Evolutionary conservation across 2,329 filamentous ascomycete genomes (phyloP).

Genomic region (Aureobasidium pullulans): DNA sequence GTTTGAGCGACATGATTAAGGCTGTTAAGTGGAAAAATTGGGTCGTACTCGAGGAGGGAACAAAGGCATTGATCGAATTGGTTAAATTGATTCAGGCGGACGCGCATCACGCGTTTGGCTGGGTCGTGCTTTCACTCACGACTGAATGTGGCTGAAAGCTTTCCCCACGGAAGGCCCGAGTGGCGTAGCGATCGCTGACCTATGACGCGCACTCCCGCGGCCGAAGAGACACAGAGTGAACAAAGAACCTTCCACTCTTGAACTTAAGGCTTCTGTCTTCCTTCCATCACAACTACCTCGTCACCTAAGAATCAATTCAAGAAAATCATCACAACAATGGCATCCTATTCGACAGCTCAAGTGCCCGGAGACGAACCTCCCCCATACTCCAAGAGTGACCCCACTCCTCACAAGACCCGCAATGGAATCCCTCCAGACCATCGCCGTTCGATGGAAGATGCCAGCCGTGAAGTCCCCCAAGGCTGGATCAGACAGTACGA

Average conservation of each 20-base stretch:
- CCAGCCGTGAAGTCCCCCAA: slow-evolving; percentile 45
- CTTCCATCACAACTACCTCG: background rate
- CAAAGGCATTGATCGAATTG: background rate
- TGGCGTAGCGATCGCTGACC: background rate
- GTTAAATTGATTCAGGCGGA: background rate
- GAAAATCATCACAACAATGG: background rate
- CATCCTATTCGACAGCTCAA: slow-evolving; percentile 1
- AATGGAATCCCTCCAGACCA: slow-evolving; percentile 48
- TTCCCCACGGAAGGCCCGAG: background rate
- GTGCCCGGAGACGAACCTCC: slow-evolving; percentile 3
- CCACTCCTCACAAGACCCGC: slow-evolving; percentile 22
- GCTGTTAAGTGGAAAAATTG: background rate
- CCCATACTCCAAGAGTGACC: slow-evolving; percentile 3
- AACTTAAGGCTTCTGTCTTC: background rate
- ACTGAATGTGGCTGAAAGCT: background rate
- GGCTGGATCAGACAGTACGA: slow-evolving; percentile 55
- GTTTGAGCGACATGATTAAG: slow-evolving; percentile 41
- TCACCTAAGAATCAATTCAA: background rate
- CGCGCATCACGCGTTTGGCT: background rate
- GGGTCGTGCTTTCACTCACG: background rate
- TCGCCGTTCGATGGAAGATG: slow-evolving; percentile 57
- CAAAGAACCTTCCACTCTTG: background rate
- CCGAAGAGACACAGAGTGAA: background rate
- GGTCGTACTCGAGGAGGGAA: background rate
- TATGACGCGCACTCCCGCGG: background rate